These are phyloP conservation scores for Phaeotremella skinneri DNA, from an alignment of 768 basidiomycete species.

Conservation along the genomic window DNA sequence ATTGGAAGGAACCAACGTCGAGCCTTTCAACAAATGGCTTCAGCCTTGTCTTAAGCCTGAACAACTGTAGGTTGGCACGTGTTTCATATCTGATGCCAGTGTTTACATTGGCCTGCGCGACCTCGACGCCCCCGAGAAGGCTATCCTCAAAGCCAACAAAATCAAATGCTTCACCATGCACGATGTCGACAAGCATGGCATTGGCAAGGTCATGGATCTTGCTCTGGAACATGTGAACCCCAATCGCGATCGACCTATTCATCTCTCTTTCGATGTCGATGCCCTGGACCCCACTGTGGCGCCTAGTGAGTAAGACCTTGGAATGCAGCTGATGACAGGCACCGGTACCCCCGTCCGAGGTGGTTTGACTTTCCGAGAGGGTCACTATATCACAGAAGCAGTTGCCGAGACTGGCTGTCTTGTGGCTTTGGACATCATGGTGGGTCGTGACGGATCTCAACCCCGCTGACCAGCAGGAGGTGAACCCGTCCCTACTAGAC, in stretches of 20 bases:
- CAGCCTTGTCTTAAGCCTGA: slow-evolving; percentile 67
- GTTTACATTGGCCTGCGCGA: slow-evolving; percentile 98
- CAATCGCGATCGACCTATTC: slow-evolving; percentile 75
- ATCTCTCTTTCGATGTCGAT: slow-evolving; percentile 95
- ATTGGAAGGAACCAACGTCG: slow-evolving; percentile 55
- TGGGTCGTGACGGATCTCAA: slow-evolving; percentile 50
- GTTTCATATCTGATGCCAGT: slow-evolving; percentile 12
- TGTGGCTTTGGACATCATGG: slow-evolving; percentile 92
- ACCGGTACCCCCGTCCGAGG: slow-evolving; percentile 70
- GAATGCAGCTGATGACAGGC: slow-evolving; percentile 20
- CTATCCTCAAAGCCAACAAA: slow-evolving; percentile 70
- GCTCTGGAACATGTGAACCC: slow-evolving; percentile 93
- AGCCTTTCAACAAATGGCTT: slow-evolving; percentile 57
- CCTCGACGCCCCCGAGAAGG: slow-evolving; percentile 82
- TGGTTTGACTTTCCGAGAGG: slow-evolving; percentile 92
- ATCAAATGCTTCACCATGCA: slow-evolving; percentile 92
- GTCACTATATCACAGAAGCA: slow-evolving; percentile 95
- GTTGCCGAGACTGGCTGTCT: slow-evolving; percentile 88
- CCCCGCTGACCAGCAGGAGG: slow-evolving; percentile 61
- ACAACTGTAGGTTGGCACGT: slow-evolving; percentile 55
- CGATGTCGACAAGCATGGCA: slow-evolving; percentile 78
- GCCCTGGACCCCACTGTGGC: slow-evolving; percentile 91
- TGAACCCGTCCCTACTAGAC: slow-evolving; percentile 89
- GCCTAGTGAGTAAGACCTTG: slow-evolving; percentile 59
- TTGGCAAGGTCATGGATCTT: slow-evolving; percentile 93